These are phyloP conservation scores for Saccharomycopsis hybrid DNA, from an alignment of 1,139 yeast genomes.

Conservation along the genomic window DNA sequence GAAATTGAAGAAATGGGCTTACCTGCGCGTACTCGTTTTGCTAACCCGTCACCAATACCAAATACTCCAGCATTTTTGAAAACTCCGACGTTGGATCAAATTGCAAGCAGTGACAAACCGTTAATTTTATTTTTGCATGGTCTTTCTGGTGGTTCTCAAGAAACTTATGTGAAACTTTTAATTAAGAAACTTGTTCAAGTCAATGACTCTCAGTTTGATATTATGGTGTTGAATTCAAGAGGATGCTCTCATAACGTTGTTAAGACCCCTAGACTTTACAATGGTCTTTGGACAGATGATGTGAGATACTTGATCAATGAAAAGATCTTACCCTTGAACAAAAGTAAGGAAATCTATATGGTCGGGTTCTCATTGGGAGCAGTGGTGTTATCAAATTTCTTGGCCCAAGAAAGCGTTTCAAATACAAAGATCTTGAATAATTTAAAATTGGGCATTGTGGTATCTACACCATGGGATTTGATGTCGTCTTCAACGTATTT, in stretches of 20 bases:
- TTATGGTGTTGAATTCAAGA: constrained; percentile 49
- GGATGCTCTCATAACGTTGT: constrained; percentile 57
- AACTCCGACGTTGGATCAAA: no score
- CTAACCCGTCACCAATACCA: no score
- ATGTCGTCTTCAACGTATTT: constrained; percentile 37
- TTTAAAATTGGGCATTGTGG: constrained; percentile 28
- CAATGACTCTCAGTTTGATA: constrained; percentile 39
- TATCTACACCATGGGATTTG: constrained; percentile 59
- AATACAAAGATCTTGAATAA: constrained; percentile 9
- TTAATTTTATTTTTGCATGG: constrained; percentile 53
- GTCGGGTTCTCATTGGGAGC: constrained; percentile 57
- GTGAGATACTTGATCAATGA: constrained; percentile 44
- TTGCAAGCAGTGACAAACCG: constrained; percentile 38
- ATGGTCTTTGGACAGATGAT: constrained; percentile 60
- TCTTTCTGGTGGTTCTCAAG: constrained; percentile 58
- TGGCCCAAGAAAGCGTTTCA: constrained; percentile 46
- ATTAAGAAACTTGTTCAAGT: constrained; percentile 32
- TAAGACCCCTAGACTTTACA: constrained; percentile 52
- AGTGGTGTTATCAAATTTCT: constrained; percentile 46
- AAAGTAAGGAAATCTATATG: constrained; percentile 43
- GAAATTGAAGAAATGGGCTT: constrained; percentile 22
- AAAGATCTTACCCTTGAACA: constrained; percentile 40
- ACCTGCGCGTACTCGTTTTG: constrained; percentile 40
- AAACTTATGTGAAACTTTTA: constrained; percentile 45
- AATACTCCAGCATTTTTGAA: no score